phyloP scores from a whole-genome alignment of 352 stramenopile species.

The Phytophthora lateralis region DNA sequence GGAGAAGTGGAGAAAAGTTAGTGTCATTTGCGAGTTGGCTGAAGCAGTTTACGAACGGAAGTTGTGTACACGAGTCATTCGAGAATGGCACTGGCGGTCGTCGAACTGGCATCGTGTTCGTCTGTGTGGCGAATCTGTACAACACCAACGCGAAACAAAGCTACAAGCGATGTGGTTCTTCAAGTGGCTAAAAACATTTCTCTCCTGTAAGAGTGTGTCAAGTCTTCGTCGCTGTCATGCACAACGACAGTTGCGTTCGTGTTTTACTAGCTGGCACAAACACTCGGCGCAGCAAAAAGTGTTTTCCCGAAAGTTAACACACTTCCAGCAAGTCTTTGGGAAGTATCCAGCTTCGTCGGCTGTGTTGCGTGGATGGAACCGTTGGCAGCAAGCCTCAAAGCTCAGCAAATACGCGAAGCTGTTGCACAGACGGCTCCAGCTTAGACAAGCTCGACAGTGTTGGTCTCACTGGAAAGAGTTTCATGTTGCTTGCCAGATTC shows the following conservation, averaged over 20 bases:
- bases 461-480: conserved; percentile 41
- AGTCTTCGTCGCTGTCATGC: conserved; percentile 7
- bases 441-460: conserved; percentile 2
- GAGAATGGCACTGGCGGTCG: conserved; percentile 23
- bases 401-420: conserved; percentile 7
- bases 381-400: conserved; percentile 33
- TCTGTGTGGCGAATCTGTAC: conserved; percentile 17
- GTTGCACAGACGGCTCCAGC: conserved; percentile 11
- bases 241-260: conserved; percentile 1
- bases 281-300: conserved; percentile 12
- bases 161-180: conserved; percentile 7
- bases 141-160: conserved; percentile 9
- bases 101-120: conserved; percentile 7
- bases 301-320: conserved; percentile 36
- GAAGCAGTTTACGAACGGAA: conserved; percentile 28
- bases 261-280: conserved; percentile 25
- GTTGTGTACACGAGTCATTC: conserved; percentile 22
- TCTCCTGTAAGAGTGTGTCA: conserved; percentile 6
- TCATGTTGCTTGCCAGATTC: conserved; percentile 17
- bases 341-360: conserved; percentile 36
- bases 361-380: conserved; percentile 29
- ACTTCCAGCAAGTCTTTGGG: conserved; percentile 48
- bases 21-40: conserved; percentile 25
- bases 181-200: conserved; percentile 20
- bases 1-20: conserved; percentile 35